Percentiles rank a stretch among this genome's conserved stretches.
Evolutionary conservation across 1,284 basidiomycete genomes (phyloP).

Genomic region (Microbotryomycetes sp.): DNA sequence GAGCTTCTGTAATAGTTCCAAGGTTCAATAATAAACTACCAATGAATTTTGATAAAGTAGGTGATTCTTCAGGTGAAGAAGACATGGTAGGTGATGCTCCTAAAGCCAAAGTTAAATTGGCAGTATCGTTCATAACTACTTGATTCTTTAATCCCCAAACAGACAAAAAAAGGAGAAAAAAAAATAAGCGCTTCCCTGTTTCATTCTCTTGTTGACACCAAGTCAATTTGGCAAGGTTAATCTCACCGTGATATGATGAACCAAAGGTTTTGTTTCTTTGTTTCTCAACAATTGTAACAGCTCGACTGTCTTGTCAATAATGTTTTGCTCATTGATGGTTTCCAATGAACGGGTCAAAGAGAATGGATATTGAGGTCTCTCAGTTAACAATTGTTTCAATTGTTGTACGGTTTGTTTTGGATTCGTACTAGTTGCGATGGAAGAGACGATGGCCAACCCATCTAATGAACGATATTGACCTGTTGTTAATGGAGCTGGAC

Average conservation of each 20-base stretch:
- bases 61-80: slow-evolving; percentile 71
- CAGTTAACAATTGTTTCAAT: slow-evolving; percentile 10
- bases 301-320: slow-evolving; percentile 45
- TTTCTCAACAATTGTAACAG: slow-evolving; percentile 54
- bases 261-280: slow-evolving; percentile 53
- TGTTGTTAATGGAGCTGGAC: slow-evolving; percentile 14
- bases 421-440: slow-evolving; percentile 65
- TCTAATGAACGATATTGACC: slow-evolving; percentile 49
- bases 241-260: slow-evolving; percentile 62
- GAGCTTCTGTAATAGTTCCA: slow-evolving; percentile 65
- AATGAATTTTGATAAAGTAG: slow-evolving; percentile 63
- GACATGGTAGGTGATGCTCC: slow-evolving; percentile 86
- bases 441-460: slow-evolving; percentile 86
- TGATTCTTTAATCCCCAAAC: slow-evolving; percentile 11
- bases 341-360: slow-evolving; percentile 21
- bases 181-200: no score
- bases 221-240: no score
- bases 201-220: no score
- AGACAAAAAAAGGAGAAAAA: neutral
- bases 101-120: slow-evolving; percentile 82
- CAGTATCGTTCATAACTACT: slow-evolving; percentile 44
- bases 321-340: slow-evolving; percentile 29
- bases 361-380: neutral
- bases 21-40: slow-evolving; percentile 80
- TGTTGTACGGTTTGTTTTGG: slow-evolving; percentile 47